Conservation (phyloP, 108 stramenopile species). For the Nitzschia inconspicua region DNA sequence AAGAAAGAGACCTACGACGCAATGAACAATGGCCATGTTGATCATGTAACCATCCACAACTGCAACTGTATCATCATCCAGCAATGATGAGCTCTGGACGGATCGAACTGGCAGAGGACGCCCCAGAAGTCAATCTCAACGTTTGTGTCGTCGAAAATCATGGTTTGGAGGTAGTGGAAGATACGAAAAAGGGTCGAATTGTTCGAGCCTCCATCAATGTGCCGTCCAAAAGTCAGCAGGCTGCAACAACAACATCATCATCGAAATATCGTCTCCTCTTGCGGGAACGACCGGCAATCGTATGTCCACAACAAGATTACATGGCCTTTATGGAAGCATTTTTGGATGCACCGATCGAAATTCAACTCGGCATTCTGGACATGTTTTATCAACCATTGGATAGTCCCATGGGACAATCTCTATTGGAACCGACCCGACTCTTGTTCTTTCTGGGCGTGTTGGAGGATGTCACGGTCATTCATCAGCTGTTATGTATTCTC, state of each 20-base stretch:
- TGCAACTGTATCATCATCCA: no score
- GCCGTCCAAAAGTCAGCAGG: no score
- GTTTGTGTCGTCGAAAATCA: conserved; percentile 21
- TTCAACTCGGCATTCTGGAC: conserved; percentile 23
- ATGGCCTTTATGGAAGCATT: conserved; percentile 30
- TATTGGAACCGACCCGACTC: conserved; percentile 19
- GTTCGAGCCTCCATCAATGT: conserved; percentile 9
- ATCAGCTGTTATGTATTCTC: conserved; percentile 16
- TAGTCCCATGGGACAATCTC: conserved; percentile 9
- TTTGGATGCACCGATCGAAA: conserved; percentile 6
- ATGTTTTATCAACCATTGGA: conserved; percentile 27
- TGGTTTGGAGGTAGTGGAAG: conserved; percentile 2
- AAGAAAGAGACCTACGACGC: no score
- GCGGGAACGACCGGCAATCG: conserved; percentile 10
- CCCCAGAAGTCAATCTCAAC: conserved; percentile 8
- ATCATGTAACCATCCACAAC: no score
- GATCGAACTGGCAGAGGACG: conserved; percentile 13
- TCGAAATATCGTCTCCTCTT: conserved; percentile 1
- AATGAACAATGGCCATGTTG: no score
- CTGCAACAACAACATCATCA: no score
- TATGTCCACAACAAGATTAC: conserved; percentile 11
- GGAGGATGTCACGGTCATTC: conserved; percentile 16
- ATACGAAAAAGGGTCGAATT: conserved; percentile 17
- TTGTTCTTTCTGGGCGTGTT: conserved; percentile 18
- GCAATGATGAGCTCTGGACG: no score